A percentile compares a stretch with the other conserved stretches of the same genome.
Conservation (phyloP, 176 grass and related monocot species). For the Musa acuminata region DNA sequence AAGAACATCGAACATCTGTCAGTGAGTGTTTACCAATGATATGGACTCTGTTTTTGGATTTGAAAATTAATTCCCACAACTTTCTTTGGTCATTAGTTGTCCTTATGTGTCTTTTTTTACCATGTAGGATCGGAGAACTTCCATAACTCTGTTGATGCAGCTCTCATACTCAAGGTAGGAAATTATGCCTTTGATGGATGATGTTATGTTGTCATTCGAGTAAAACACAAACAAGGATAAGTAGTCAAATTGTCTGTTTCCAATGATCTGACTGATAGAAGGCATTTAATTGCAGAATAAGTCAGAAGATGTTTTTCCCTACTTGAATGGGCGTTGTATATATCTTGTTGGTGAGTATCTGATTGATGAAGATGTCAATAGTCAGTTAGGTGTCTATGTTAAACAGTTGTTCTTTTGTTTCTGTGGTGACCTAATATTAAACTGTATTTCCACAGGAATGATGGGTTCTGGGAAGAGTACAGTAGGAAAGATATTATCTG, state of each 20-base stretch:
- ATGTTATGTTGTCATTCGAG: conserved; percentile 2
- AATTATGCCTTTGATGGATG: conserved; percentile 4
- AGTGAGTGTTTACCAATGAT: background rate
- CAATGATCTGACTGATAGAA: conserved; percentile 9
- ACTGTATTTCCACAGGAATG: conserved; percentile 49
- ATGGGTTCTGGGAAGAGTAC: conserved; percentile 98
- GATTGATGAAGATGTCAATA: background rate
- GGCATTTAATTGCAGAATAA: conserved; percentile 63
- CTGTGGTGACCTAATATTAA: conserved; percentile 2
- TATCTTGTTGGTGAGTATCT: conserved; percentile 83
- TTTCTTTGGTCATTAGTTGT: background rate
- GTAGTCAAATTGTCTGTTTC: background rate
- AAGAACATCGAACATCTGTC: background rate
- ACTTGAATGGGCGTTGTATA: conserved; percentile 60
- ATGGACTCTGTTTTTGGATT: background rate
- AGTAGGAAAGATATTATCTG: conserved; percentile 80
- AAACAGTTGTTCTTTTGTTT: background rate
- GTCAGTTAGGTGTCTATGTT: background rate
- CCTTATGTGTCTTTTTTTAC: background rate
- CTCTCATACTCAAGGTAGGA: conserved; percentile 59
- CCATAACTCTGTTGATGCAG: conserved; percentile 65
- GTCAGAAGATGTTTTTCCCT: conserved; percentile 58
- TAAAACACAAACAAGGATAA: background rate
- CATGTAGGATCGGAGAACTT: conserved; percentile 40
- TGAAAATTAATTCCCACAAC: background rate